Base-by-base conservation (phyloP, 352 stramenopile species). In the Elongisporangium prolatum region DNA sequence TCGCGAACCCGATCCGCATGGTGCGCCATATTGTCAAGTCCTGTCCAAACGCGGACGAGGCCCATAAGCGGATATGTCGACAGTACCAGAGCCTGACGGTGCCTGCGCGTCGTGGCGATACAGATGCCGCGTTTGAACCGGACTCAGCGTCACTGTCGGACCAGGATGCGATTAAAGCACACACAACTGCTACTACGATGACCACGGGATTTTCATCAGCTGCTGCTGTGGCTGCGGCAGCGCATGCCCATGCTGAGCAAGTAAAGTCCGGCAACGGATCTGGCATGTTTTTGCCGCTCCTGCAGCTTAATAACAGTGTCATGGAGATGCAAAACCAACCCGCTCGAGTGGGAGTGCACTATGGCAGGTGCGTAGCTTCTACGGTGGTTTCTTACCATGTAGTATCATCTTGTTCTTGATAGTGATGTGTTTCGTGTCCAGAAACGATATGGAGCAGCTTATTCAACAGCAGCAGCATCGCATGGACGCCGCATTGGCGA, bases 11-110 rank as follows among this genome's bases (percentile, higher is more conserved):
- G 10, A 63, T 61, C 25, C 68, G 72, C 38, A 81, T 81, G 72
- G 72, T 77, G 61, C 69, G 72, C 34, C 72, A 81, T 60, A 77
- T 81, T 61, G 51, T 75, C 52, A 69, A 68, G 57, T 60, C 69
- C 55, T 77, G 72, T 60, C 72, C 72, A 7, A 57, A 63, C 49
- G 72, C 64, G 11, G 72, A 77, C 64, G 72, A 77, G 44, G 24
- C 63, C 10, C 72, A 81, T 64, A 77, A 77, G 59, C 56, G 63
- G 49, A 70, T 81, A 55, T 81, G 72, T 49, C 59, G 65, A 34
- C 68, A 80, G 51, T 80, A 80, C 65, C 63, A 72, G 57, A 58
- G 61, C 18, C 64, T 74, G 21, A 69, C 65, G 1, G 56, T 75
- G 25, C 60, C 68, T 0, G 65, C 61, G 60, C 60, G 68, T 0